A percentile compares a stretch with the other conserved stretches of the same genome.
Conservation (phyloP, 768 basidiomycete genomes). For the Agaricus sinodeliciosus region DNA sequence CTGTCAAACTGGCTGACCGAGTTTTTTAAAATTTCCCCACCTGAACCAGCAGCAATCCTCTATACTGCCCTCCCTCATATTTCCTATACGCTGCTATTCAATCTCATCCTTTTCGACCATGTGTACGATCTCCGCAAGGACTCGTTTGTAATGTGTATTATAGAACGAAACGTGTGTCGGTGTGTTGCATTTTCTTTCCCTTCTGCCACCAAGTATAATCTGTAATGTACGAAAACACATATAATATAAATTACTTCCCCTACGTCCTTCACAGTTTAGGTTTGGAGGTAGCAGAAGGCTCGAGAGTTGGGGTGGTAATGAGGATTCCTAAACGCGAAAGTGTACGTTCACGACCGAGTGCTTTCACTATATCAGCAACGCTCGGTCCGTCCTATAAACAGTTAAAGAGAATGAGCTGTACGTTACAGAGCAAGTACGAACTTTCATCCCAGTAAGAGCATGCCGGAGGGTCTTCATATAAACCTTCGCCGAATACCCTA, state of each 20-base stretch:
- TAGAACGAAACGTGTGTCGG: background rate
- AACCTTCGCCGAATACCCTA: constrained; percentile 35
- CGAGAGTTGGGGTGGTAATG: no score
- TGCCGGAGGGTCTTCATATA: constrained; percentile 74
- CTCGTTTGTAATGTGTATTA: background rate
- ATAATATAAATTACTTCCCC: background rate
- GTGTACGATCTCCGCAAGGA: background rate
- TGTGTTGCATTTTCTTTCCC: background rate
- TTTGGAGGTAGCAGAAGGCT: no score
- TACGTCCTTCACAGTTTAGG: no score
- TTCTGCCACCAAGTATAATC: background rate
- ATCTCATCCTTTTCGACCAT: background rate
- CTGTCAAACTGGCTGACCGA: no score
- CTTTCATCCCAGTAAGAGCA: constrained; percentile 81
- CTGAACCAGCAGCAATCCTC: no score
- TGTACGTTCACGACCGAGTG: constrained; percentile 37
- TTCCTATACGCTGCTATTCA: background rate
- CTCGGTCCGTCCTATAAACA: constrained; percentile 39
- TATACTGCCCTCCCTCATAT: no score
- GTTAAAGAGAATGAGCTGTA: background rate
- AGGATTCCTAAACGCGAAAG: constrained; percentile 13
- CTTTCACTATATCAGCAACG: constrained; percentile 35
- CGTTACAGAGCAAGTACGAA: constrained; percentile 21
- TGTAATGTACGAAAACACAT: background rate
- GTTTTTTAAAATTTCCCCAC: no score